phyloP scores from a whole-genome alignment of 345 rosid species.

The Populus davidiana region DNA sequence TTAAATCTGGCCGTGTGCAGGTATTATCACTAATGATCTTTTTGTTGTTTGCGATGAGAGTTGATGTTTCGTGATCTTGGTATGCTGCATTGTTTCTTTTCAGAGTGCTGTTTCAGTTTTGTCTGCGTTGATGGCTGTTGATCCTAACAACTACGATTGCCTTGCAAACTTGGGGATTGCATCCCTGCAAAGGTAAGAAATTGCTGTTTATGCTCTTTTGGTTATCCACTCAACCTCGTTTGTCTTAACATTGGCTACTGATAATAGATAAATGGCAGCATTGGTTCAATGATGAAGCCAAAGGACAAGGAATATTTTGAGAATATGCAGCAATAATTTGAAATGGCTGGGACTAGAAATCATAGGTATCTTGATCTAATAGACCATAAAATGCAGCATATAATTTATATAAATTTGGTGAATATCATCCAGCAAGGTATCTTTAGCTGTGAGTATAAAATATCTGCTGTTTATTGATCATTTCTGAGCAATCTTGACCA shows the following conservation, averaged over 20 bases:
- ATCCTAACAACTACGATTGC: slow-evolving; percentile 79
- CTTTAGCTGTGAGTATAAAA: not conserved
- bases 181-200: slow-evolving; percentile 69
- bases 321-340: not conserved
- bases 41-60: slow-evolving; percentile 11
- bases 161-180: slow-evolving; percentile 90
- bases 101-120: slow-evolving; percentile 80
- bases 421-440: not conserved
- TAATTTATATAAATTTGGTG: not conserved
- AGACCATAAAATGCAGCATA: not conserved
- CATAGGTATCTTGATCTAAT: not conserved
- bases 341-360: slow-evolving; percentile 1
- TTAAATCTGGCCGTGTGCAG: slow-evolving; percentile 83
- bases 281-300: not conserved
- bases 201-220: not conserved
- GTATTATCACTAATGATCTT: slow-evolving; percentile 34
- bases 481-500: not conserved
- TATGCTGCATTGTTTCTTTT: slow-evolving; percentile 13
- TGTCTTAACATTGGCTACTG: not conserved
- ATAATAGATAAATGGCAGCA: not conserved
- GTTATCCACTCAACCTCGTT: not conserved
- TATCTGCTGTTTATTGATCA: not conserved
- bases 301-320: not conserved
- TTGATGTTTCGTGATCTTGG: slow-evolving; percentile 18
- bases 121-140: slow-evolving; percentile 59